phyloP scores from a whole-genome alignment of 2,329 filamentous ascomycete species.

The Elsinoe ampelina region DNA sequence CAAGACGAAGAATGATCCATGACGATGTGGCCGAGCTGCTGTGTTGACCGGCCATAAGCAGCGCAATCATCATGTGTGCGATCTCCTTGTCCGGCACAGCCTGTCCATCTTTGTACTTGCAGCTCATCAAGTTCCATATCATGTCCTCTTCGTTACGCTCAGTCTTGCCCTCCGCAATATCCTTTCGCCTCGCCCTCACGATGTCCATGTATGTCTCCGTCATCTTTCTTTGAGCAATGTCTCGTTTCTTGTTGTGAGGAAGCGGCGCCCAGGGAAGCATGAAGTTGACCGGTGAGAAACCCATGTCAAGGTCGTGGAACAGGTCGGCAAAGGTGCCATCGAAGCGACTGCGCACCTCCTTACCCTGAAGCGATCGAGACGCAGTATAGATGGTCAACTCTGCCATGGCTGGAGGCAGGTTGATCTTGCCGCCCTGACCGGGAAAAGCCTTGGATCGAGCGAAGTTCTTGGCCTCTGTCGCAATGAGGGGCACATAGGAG shows the following conservation, averaged over 20 bases:
- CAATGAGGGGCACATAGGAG: slow-evolving; percentile 71
- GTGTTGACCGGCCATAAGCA: slow-evolving; percentile 88
- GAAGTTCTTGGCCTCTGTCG: slow-evolving; percentile 63
- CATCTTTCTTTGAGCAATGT: slow-evolving; percentile 71
- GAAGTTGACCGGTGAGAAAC: slow-evolving; percentile 83
- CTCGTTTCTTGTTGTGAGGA: slow-evolving; percentile 77
- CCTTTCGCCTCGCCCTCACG: slow-evolving; percentile 59
- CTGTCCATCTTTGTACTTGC: slow-evolving; percentile 72
- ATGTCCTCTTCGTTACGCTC: slow-evolving; percentile 56
- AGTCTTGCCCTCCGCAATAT: slow-evolving; percentile 33
- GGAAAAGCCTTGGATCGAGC: slow-evolving; percentile 52
- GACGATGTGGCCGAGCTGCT: slow-evolving; percentile 75
- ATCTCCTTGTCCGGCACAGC: slow-evolving; percentile 74
- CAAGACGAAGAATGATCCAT: slow-evolving; percentile 77
- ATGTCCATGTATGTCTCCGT: slow-evolving; percentile 74
- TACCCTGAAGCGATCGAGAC: slow-evolving; percentile 74
- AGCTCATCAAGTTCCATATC: slow-evolving; percentile 84
- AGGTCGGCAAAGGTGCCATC: slow-evolving; percentile 71
- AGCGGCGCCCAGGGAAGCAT: slow-evolving; percentile 80
- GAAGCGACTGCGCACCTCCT: slow-evolving; percentile 71
- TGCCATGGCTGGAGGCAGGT: slow-evolving; percentile 67
- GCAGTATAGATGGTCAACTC: slow-evolving; percentile 88
- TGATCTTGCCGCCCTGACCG: slow-evolving; percentile 56
- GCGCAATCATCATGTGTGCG: slow-evolving; percentile 87
- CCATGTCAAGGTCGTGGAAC: slow-evolving; percentile 85